phyloP scores from a whole-genome alignment of 768 basidiomycete genomes.

The Rhizopogon rudus region DNA sequence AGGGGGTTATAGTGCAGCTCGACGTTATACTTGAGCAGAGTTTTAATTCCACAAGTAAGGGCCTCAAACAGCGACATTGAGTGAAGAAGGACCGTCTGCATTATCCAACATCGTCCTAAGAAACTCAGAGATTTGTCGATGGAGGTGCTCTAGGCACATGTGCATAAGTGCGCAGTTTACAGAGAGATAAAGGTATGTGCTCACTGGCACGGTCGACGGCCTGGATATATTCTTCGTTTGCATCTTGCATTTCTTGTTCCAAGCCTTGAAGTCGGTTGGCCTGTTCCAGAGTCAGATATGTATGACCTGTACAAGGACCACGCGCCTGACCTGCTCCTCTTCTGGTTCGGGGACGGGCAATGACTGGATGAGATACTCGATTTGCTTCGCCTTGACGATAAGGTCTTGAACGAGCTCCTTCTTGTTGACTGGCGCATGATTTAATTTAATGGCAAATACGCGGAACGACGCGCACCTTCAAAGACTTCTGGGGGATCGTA shows the following conservation, averaged over 20 bases:
- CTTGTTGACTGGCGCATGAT: slow-evolving; percentile 56
- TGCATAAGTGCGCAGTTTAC: background rate
- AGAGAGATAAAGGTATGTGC: slow-evolving; percentile 22
- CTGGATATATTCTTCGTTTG: slow-evolving; percentile 70
- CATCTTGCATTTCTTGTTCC: slow-evolving; percentile 65
- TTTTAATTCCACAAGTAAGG: background rate
- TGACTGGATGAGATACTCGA: slow-evolving; percentile 78
- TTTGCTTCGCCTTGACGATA: slow-evolving; percentile 83
- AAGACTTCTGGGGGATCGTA: slow-evolving; percentile 70
- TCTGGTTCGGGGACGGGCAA: slow-evolving; percentile 77
- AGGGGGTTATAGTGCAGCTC: background rate
- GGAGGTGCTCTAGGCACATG: slow-evolving; percentile 44
- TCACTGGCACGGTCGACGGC: slow-evolving; percentile 75
- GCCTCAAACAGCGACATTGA: background rate
- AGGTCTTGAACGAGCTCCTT: slow-evolving; percentile 82
- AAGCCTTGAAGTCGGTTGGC: slow-evolving; percentile 61
- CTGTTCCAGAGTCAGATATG: slow-evolving; percentile 28
- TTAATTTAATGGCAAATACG: background rate
- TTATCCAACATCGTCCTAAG: slow-evolving; percentile 54
- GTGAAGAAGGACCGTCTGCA: slow-evolving; percentile 28
- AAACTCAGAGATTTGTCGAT: slow-evolving; percentile 54
- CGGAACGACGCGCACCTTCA: slow-evolving; percentile 45
- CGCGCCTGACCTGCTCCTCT: slow-evolving; percentile 56
- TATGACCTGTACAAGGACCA: background rate
- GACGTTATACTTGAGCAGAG: too few relatives aligned